Evolutionary conservation across 2,329 filamentous ascomycete genomes (phyloP).

Genomic region (Mycosphaerella arachidis): DNA sequence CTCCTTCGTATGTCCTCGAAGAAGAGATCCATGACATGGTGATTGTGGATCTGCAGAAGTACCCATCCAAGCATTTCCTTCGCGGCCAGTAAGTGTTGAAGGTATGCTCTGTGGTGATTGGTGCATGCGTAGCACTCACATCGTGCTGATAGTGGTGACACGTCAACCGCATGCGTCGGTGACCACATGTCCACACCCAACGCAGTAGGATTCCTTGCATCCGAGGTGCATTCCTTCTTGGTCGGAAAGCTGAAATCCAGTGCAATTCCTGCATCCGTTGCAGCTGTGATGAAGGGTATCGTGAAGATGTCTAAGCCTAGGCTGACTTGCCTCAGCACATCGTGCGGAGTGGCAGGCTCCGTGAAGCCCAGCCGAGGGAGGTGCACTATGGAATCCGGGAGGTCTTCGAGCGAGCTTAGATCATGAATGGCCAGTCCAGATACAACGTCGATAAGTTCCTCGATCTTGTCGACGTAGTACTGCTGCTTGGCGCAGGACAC

Average conservation of each 20-base stretch:
- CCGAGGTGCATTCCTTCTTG: background rate
- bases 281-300: conserved; percentile 66
- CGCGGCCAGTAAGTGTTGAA: conserved; percentile 80
- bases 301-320: conserved; percentile 77
- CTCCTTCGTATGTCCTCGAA: conserved; percentile 65
- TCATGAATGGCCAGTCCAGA: conserved; percentile 76
- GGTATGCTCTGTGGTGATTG: conserved; percentile 77
- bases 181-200: conserved; percentile 79
- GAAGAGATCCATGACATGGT: conserved; percentile 66
- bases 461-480: conserved; percentile 72
- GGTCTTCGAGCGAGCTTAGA: conserved; percentile 60
- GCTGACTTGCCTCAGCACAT: conserved; percentile 68
- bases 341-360: conserved; percentile 65
- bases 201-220: conserved; percentile 34
- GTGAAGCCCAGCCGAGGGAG: conserved; percentile 74
- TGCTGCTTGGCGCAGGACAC: conserved; percentile 70
- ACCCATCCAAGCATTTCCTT: conserved; percentile 98
- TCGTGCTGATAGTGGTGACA: conserved; percentile 56
- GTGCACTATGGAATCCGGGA: conserved; percentile 56
- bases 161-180: conserved; percentile 54
- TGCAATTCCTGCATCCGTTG: conserved; percentile 81
- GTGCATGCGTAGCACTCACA: conserved; percentile 83
- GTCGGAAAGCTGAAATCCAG: conserved; percentile 71
- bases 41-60: conserved; percentile 87
- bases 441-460: conserved; percentile 55